Evolutionary conservation across 306 rosid genomes (phyloP).

Genomic region (Vigna hirtella): DNA sequence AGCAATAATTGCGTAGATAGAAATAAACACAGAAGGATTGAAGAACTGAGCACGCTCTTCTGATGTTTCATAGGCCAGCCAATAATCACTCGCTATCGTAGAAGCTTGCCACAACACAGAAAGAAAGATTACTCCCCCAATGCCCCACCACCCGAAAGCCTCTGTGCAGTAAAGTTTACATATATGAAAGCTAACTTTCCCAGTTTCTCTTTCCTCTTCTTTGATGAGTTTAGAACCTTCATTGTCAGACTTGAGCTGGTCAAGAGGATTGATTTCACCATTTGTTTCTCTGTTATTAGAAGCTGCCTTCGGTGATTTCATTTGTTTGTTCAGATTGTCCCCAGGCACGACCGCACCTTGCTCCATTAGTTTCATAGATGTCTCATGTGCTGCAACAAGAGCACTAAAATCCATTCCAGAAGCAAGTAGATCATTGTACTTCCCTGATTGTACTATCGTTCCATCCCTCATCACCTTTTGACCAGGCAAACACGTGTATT

Average conservation of each 20-base stretch:
- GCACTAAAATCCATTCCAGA: conserved; percentile 79
- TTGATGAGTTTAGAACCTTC: conserved; percentile 88
- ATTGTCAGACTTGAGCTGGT: conserved; percentile 52
- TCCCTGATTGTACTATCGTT: conserved; percentile 79
- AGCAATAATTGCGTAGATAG: conserved; percentile 62
- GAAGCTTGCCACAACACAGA: conserved; percentile 81
- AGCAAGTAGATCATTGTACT: conserved; percentile 66
- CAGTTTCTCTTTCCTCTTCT: conserved; percentile 93
- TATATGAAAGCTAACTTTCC: conserved; percentile 72
- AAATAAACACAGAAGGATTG: conserved; percentile 64
- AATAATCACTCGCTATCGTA: conserved; percentile 79
- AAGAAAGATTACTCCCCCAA: conserved; percentile 52
- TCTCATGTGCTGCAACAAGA: conserved; percentile 88
- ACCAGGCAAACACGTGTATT: conserved; percentile 10
- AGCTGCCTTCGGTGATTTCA: conserved; percentile 48
- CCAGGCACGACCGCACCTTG: conserved; percentile 50
- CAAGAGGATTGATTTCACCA: conserved; percentile 62
- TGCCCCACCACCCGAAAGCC: conserved; percentile 96
- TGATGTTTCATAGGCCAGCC: conserved; percentile 91
- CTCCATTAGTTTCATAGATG: conserved; percentile 93
- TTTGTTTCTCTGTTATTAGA: conserved; percentile 52
- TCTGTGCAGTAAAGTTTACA: conserved; percentile 90
- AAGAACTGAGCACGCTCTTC: conserved; percentile 63
- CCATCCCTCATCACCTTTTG: conserved; percentile 92
- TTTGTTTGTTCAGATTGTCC: conserved; percentile 49